Percentiles rank a stretch among this genome's conserved stretches.
Evolutionary conservation across 768 basidiomycete genomes (phyloP).

Genomic region (Coprinopsis cinerea): DNA sequence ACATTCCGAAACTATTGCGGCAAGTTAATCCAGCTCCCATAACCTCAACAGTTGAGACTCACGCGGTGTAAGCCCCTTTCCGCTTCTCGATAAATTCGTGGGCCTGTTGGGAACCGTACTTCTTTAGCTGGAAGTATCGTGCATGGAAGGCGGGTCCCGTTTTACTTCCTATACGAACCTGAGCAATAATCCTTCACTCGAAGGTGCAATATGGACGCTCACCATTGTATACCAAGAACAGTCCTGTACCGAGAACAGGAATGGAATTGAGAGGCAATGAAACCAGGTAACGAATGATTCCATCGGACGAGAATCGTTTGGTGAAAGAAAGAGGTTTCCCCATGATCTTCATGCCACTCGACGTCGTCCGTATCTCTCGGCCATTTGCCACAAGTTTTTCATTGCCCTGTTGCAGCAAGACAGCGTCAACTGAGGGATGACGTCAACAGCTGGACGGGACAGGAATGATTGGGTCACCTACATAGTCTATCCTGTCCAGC

Average conservation of each 20-base stretch:
- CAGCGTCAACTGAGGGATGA: conserved; percentile 27
- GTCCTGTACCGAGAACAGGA: conserved; percentile 56
- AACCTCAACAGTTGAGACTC: conserved; percentile 17
- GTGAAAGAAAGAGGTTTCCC: conserved; percentile 46
- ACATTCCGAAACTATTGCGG: conserved; percentile 46
- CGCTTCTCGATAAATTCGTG: conserved; percentile 40
- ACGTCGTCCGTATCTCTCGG: conserved; percentile 26
- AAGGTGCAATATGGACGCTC: background rate
- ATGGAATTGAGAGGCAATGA: conserved; percentile 65
- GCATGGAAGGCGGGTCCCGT: conserved; percentile 53
- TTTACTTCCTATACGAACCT: conserved; percentile 26
- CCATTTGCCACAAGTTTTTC: conserved; percentile 25
- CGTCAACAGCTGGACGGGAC: background rate
- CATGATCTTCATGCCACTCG: conserved; percentile 35
- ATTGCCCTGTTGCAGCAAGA: conserved; percentile 30
- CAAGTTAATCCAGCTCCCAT: background rate
- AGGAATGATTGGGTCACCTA: conserved; percentile 16
- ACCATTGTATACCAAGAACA: conserved; percentile 56
- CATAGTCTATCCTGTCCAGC: conserved; percentile 34
- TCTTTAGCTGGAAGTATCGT: conserved; percentile 68
- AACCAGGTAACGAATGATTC: conserved; percentile 51
- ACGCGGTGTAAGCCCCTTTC: conserved; percentile 62
- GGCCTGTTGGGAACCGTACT: conserved; percentile 36
- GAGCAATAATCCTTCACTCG: conserved; percentile 3
- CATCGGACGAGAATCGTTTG: conserved; percentile 35